A percentile compares a stretch with the other conserved stretches of the same genome.
phyloP scores from a whole-genome alignment of 495 filamentous ascomycete species.

The Viridothelium virens region DNA sequence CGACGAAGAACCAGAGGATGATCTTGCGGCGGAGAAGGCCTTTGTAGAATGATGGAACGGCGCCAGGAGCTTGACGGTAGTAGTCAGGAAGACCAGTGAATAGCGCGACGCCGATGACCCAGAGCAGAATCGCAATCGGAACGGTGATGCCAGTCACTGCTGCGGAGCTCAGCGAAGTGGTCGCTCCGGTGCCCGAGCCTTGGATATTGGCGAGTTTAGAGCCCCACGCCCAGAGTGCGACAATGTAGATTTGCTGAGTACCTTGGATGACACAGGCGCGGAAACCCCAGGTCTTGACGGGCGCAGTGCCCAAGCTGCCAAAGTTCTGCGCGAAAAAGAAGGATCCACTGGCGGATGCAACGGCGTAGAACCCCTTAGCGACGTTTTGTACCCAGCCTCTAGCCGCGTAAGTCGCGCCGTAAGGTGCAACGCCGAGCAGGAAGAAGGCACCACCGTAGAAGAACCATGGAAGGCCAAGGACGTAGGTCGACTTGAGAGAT shows the following conservation, averaged over 20 bases:
- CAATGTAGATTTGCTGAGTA: conserved; percentile 55
- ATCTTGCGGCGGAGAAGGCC: conserved; percentile 52
- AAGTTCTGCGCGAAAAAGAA: conserved; percentile 63
- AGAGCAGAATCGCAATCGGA: conserved; percentile 46
- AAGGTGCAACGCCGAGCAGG: conserved; percentile 55
- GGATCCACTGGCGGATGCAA: conserved; percentile 52
- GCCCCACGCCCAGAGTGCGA: conserved; percentile 62
- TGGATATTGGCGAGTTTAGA: conserved; percentile 10
- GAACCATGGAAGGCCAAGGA: conserved; percentile 51
- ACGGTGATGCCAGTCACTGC: conserved; percentile 42
- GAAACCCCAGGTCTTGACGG: conserved; percentile 56
- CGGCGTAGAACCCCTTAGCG: conserved; percentile 53
- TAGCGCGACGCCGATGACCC: conserved; percentile 45
- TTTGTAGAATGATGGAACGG: conserved; percentile 54
- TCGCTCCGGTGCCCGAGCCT: conserved; percentile 15
- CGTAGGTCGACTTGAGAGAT: conserved; percentile 48
- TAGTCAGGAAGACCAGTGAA: conserved; percentile 54
- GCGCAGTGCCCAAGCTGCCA: conserved; percentile 53
- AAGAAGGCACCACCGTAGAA: conserved; percentile 57
- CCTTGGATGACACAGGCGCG: conserved; percentile 58
- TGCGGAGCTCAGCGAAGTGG: conserved; percentile 27
- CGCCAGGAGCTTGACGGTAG: conserved; percentile 60
- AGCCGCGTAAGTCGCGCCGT: conserved; percentile 17
- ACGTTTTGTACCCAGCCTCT: conserved; percentile 42
- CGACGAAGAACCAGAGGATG: conserved; percentile 54